These are phyloP conservation scores for Apiotrichum montevideense DNA, from an alignment of 1,284 basidiomycete genomes.

Conservation along the genomic window DNA sequence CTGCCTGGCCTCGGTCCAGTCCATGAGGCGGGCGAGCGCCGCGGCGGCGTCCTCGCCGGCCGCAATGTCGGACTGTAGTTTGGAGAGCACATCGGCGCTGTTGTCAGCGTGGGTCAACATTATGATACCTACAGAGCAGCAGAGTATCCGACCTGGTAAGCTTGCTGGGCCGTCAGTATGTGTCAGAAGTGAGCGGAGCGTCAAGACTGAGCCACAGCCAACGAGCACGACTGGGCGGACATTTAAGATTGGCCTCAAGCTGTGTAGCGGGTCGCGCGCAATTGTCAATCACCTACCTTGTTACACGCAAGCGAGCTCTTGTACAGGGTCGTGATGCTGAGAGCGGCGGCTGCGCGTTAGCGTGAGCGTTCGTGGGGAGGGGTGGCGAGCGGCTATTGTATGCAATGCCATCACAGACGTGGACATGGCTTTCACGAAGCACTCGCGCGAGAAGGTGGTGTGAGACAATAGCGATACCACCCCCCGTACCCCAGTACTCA, in stretches of 20 bases:
- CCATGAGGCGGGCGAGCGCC: conserved; percentile 45
- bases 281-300: conserved; percentile 33
- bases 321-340: conserved; percentile 47
- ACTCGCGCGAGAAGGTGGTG: no score
- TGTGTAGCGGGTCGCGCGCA: no score
- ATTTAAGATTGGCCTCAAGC: no score
- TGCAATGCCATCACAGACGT: no score
- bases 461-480: no score
- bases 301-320: conserved; percentile 44
- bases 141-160: conserved; percentile 47
- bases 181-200: no score
- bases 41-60: conserved; percentile 39
- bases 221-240: no score
- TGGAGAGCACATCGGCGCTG: conserved; percentile 42
- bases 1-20: conserved; percentile 48
- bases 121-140: conserved; percentile 39
- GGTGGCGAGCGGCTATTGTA: no score
- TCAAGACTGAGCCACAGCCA: no score
- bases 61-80: conserved; percentile 40
- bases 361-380: background rate
- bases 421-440: no score
- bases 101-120: no score
- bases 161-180: conserved; percentile 33
- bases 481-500: conserved; percentile 16
- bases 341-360: conserved; percentile 39